These are phyloP conservation scores for Mycena citricolor DNA, from an alignment of 1,284 basidiomycete genomes.

Conservation along the genomic window DNA sequence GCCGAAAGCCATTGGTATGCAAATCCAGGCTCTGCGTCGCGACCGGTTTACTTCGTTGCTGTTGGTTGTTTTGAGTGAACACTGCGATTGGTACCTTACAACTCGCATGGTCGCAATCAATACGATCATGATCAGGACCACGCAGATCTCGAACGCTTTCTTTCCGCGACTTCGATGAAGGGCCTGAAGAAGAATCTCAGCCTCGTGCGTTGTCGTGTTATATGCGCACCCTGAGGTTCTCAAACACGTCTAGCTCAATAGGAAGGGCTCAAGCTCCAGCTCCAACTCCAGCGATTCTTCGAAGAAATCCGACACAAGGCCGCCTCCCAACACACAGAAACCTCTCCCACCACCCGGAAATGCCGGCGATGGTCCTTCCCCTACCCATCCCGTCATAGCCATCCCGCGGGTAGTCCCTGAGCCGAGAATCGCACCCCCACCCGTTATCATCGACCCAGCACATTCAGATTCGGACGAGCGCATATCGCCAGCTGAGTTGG, in stretches of 20 bases:
- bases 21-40: too few species aligned
- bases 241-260: constrained; percentile 62
- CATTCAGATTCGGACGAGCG: too few species aligned
- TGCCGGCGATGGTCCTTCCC: constrained; percentile 47
- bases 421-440: constrained; percentile 72
- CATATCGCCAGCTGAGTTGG: constrained; percentile 51
- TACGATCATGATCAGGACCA: too few species aligned
- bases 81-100: too few species aligned
- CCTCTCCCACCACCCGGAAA: constrained; percentile 51
- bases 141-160: too few species aligned
- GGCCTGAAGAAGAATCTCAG: constrained; percentile 69
- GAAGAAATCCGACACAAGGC: constrained; percentile 65
- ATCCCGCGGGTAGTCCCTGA: constrained; percentile 87
- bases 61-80: too few species aligned
- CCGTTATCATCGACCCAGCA: constrained; percentile 37
- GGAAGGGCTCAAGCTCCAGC: constrained; percentile 70
- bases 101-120: too few species aligned
- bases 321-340: constrained; percentile 65
- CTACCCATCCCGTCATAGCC: constrained; percentile 37
- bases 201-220: constrained; percentile 18
- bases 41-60: too few species aligned
- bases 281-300: constrained; percentile 68
- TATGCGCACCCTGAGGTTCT: constrained; percentile 18
- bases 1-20: too few species aligned
- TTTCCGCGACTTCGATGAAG: constrained; percentile 85